Evolutionary conservation across 2,329 filamentous ascomycete species (phyloP), one percentile per base, ranked within the genome.

Genomic region (Talaromyces sp.): DNA sequence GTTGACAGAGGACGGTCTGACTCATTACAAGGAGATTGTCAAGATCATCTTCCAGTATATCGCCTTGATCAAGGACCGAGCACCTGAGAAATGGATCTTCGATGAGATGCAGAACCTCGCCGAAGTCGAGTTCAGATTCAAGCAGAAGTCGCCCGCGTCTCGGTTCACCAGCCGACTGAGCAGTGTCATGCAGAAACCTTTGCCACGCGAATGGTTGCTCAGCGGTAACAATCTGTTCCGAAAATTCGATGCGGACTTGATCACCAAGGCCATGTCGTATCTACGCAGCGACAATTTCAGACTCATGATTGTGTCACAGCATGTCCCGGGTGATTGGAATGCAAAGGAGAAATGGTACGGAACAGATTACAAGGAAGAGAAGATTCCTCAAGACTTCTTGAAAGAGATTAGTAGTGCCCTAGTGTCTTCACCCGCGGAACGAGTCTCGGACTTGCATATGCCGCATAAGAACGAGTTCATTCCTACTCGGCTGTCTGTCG

Each of bases 261-360:
- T 99, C 74, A 84, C 87, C 69, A 83, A 90, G 68, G 91, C 89
- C 0, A 82, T 98, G 71, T 84, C 86, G 4, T 90, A 87, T 72
- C 80, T 99, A 57, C 85, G 89, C 22, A 91, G 93, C 0, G 93
- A 98, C 75, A 98, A 97, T 74, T 93, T 98, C 80, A 87, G 92
- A 35, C 85, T 97, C 76, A 89, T 87, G 1, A 84, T 98, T 59
- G 87, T 96, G 33, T 94, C 92, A 27, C 91, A 93, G 73, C 89
- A 91, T 9, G 90, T 89, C 70, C 93, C 93, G 0, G 93, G 92
- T 0, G 85, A 87, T 61, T 97, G 92, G 91, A 86, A 96, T 69
- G 81, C 89, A 75, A 96, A 90, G 74, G 95, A 99, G 81, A 92
- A 93, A 75, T 99, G 95, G 95, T 99, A 99, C 72, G 94, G 94